Evolutionary conservation across 352 stramenopile species (phyloP), one percentile per base, ranked within the genome.

Genomic region (Aphanomyces invadans): DNA sequence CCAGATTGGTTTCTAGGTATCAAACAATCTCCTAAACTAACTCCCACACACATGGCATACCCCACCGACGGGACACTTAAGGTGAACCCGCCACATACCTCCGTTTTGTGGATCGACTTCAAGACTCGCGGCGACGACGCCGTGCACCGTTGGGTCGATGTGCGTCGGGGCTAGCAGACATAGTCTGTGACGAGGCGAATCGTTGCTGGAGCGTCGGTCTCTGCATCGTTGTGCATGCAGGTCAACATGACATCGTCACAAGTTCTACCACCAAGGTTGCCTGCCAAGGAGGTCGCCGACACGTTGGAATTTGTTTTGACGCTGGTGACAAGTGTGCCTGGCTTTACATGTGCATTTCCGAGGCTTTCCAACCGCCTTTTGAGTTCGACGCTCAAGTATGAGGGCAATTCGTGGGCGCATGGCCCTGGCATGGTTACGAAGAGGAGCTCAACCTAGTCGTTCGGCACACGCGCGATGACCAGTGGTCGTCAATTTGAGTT

Each of bases 151-250:
- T 1, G 90, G 90, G 33, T 93, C 86, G 9, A 95, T 95, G 70
- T 96, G 89, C 2, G 89, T 96, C 11, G 85, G 94, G n/a, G 90
- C 90, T 23, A 97, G 74, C 55, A 97, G 4, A 96, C 80, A 39
- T 96, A 96, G 76, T 97, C 89, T 1, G 87, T 83, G n/a, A 83
- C 70, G 36, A 95, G 69, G 39, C 76, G 75, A 10, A 38, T 88
- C 75, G 54, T 87, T 86, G 48, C 86, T 71, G 55, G 87, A 81
- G 26, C n/a, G n/a, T n/a, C n/a, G n/a, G n/a, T n/a, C n/a, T n/a
- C n/a, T n/a, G n/a, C n/a, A n/a, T n/a, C 81, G 81, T 7, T 90
- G 74, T 11, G 85, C 76, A n/a, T 78, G 73, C 65, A 94, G 75
- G 25, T 75, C 72, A 60, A 72, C 26, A n/a, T 44, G n/a, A 63